Evolutionary conservation across 768 basidiomycete genomes (phyloP), one percentile per base, ranked within the genome.

Genomic region (Panaeolus cyanescens): DNA sequence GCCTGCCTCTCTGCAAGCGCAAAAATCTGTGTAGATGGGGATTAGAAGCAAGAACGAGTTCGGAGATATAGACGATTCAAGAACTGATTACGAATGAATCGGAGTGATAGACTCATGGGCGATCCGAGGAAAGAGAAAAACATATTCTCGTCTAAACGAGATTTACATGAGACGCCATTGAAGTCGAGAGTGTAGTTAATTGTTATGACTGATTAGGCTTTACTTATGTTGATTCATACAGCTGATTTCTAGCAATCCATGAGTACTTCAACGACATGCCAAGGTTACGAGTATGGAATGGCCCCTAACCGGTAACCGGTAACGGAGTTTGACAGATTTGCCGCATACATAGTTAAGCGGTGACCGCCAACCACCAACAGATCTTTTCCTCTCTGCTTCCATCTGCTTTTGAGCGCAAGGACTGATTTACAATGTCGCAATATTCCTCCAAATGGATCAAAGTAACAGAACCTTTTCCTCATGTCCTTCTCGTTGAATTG

Each of bases 401-500:
- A 42, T 50, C 36, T 39, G 34, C 39, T 37, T 30, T 58, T 28
- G 56, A 12, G 15, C 42, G 19, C 28, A 32, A 20, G 30, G n/a
- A 34, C 10, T 19, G 42, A 31, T 12, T 31, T 25, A 50, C 33
- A 45, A 71, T 75, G 74, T 67, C 73, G 7, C 62, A 71, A 32
- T 75, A 77, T 55, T 78, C 79, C 0, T 72, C 77, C 2, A 75
- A 82, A 59, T 81, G 77, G 77, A 70, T 85, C 39, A 79, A 79
- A 37, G 82, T 84, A 1, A 80, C 80, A 4, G 80, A 81, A 59
- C 79, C 81, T 3, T 68, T 61, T 9, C 78, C 81, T 0, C 77
- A 81, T 56, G 80, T 84, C 5, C 63, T 82, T 3, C 79, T 79
- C 55, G 74, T 83, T 10, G 77, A 83, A 61, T 75, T 85, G 30